Conservation (phyloP, 306 rosid genomes). For the Quercus dentata region DNA sequence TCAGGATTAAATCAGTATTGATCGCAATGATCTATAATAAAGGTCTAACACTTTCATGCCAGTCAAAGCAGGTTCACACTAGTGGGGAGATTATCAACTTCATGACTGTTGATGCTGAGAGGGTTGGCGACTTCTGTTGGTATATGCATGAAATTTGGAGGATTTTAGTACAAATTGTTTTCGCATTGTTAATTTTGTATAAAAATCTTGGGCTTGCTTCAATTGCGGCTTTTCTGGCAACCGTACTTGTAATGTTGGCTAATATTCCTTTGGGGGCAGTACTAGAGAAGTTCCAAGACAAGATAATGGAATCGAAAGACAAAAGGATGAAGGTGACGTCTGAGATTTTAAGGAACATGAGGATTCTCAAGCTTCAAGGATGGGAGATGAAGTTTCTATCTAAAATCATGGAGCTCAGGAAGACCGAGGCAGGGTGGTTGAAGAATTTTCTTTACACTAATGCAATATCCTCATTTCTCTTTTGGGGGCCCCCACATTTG, state of each 20-base stretch:
- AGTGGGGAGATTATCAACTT: constrained; percentile 56
- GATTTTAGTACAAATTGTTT: constrained; percentile 7
- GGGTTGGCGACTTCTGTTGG: constrained; percentile 39
- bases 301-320: constrained; percentile 21
- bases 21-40: constrained; percentile 42
- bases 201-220: constrained; percentile 40
- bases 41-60: constrained; percentile 47
- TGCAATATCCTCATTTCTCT: not conserved
- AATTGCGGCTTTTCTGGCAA: constrained; percentile 25
- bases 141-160: constrained; percentile 23
- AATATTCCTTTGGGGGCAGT: constrained; percentile 12
- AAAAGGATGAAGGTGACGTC: constrained; percentile 11
- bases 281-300: constrained; percentile 5
- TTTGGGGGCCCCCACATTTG: constrained; percentile 13
- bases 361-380: constrained; percentile 21
- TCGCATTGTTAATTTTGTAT: not conserved
- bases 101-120: constrained; percentile 53
- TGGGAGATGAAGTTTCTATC: constrained; percentile 27
- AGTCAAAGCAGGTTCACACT: constrained; percentile 41
- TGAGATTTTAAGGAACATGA: constrained; percentile 25
- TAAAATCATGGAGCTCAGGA: not conserved
- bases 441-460: not conserved
- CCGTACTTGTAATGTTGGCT: not conserved
- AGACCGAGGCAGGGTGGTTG: constrained; percentile 5
- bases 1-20: constrained; percentile 32